Base-by-base conservation (phyloP, 106 monocot species). In the Platanthera zijinensis region DNA sequence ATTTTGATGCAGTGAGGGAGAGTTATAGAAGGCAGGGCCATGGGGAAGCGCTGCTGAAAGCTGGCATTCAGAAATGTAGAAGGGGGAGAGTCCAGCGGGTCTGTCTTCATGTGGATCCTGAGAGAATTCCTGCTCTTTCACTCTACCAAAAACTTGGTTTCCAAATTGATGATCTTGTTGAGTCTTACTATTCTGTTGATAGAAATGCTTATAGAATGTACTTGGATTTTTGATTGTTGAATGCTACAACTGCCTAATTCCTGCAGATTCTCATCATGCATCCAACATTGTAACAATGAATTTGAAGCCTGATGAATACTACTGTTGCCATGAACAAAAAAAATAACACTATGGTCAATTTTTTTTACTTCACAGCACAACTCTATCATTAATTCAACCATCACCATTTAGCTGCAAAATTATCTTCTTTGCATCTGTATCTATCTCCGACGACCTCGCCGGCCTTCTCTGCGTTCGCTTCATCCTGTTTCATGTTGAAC, bases 191-290 rank as follows among this genome's bases (percentile, higher is more conserved):
- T 77, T 92, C 89, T 73, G 68, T 85, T 28, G 87, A 84, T 51
- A 86, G 92, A 75, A 73, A 90, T 84, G 92, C 92, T 56, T 92
- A 92, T 28, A 90, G 95, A 85, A 96, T 96, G 95, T 90, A 84
- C 77, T 22, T 92, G 39, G 90, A 96, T 75, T 90, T 90, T 90
- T 71, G 52, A 80, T 52, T 30, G 64, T 57, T 39, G 83, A 39
- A 51, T 45, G 59, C 6, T 59, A 71, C 4, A 15, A 80, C 48
- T 15, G 10, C 70, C 18, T 17, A 48, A 10, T 48, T 70, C 15
- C 48, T 70, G 39, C 39, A 39, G 39, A 39, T 39, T 39, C 39
- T 3, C 39, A 39, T 39, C 39, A 39, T 39, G 39, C 39, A 39
- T 39, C 39, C 39, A 39, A 39, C 3, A 39, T 39, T 39, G 39